Conservation (phyloP, 139 green algal species). For the Chlorella sp. region DNA sequence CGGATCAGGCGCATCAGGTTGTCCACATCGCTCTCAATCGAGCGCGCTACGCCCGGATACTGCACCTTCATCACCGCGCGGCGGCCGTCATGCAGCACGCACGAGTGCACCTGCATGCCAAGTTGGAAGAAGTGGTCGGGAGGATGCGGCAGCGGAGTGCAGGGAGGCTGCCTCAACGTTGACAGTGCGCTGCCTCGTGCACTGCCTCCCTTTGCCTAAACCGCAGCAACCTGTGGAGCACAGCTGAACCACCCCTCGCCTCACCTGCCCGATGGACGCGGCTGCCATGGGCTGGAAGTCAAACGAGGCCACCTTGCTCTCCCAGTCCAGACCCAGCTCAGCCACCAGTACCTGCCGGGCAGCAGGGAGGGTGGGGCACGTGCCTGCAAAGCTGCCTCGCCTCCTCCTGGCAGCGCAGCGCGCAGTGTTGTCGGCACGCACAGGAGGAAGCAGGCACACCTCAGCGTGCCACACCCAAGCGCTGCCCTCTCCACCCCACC, state of each 20-base stretch:
- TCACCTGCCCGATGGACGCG: conserved; percentile 85
- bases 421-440: too few species aligned
- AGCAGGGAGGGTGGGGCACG: neutral
- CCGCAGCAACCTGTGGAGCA: too few species aligned
- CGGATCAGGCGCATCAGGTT: conserved; percentile 92
- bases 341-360: conserved; percentile 49
- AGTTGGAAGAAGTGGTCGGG: neutral
- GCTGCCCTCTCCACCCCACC: too few species aligned
- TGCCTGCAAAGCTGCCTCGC: too few species aligned
- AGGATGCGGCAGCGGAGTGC: neutral
- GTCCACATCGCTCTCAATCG: conserved; percentile 93
- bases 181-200: too few species aligned
- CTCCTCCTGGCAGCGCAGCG: too few species aligned
- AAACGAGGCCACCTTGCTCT: conserved; percentile 70
- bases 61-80: conserved; percentile 88
- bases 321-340: conserved; percentile 84
- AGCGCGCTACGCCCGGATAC: conserved; percentile 91
- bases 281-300: conserved; percentile 85
- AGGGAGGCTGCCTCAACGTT: neutral
- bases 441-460: too few species aligned
- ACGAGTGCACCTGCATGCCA: conserved; percentile 79
- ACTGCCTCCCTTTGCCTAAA: neutral
- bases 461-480: too few species aligned
- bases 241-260: too few species aligned
- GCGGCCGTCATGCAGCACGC: conserved; percentile 72